Evolutionary conservation across 2,329 filamentous ascomycete species (phyloP), one percentile per base, ranked within the genome.

Genomic region (Cladosporium sp.): DNA sequence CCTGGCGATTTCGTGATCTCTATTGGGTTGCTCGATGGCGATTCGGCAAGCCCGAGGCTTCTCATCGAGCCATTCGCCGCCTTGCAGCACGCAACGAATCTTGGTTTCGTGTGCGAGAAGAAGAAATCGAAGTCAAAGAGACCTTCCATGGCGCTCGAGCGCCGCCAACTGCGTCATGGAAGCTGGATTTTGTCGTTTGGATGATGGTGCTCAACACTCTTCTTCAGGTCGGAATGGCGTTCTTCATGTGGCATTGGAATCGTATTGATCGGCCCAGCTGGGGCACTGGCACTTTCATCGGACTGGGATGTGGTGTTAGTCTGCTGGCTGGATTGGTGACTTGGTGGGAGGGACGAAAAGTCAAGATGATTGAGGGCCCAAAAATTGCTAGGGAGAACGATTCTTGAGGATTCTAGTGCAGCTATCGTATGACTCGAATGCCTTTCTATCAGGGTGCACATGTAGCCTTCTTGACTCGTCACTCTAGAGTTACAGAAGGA

Each of bases 1-100:
- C 88, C 0, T 93, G 88, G 88, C 80, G 89, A 24, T n/a, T 90
- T 60, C 78, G 88, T 24, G 88, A 93, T 64, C 70, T 88, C 8
- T 91, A 84, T 64, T 88, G 81, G 63, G 73, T 89, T 36, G 67
- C 85, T 41, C 76, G 78, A 61, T 91, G 79, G 69, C 77, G 86
- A 29, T 37, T 84, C 0, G 56, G 51, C 18, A 34, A 19, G 8
- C 75, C 86, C 1, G 76, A 84, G 44, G 70, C 81, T 1, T 47
- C 44, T 5, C 44, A 39, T 7, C 86, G 86, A 1, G 48, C 48
- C 11, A 47, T 47, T 4, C 22, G 36, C 8, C 48, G 41, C 7
- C 40, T 51, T 18, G 48, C 48, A n/a, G 48, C 39, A 3, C 30
- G 41, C 2, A 51, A 51, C 24, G 41, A 51, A 12, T 43, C 48